Percentiles rank a stretch among this genome's conserved stretches.
phyloP scores from a whole-genome alignment of 1,139 yeast species.

The Kodamaea suecica region DNA sequence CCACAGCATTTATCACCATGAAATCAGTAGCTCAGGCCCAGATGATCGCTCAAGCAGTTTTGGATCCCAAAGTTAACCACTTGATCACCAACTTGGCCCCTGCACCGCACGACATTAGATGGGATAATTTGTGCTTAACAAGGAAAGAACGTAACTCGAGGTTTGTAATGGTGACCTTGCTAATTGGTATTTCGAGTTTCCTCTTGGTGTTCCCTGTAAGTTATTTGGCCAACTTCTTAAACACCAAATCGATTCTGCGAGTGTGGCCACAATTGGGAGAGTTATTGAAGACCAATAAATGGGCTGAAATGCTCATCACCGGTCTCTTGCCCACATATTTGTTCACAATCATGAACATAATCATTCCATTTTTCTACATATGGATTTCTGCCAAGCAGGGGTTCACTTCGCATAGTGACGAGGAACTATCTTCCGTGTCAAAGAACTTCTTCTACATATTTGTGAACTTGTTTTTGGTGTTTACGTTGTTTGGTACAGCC shows the following conservation, averaged over 20 bases:
- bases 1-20: slow-evolving; percentile 78
- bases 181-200: slow-evolving; percentile 62
- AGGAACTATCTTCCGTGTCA: slow-evolving; percentile 68
- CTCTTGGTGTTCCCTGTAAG: slow-evolving; percentile 72
- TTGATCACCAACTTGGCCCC: slow-evolving; percentile 77
- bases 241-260: slow-evolving; percentile 62
- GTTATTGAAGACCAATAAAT: slow-evolving; percentile 52
- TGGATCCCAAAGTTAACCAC: slow-evolving; percentile 75
- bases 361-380: slow-evolving; percentile 66
- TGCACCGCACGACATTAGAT: slow-evolving; percentile 80
- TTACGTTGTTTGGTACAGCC: slow-evolving; percentile 78
- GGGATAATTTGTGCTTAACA: slow-evolving; percentile 71
- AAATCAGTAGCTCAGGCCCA: slow-evolving; percentile 84
- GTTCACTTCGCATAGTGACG: slow-evolving; percentile 70
- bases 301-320: slow-evolving; percentile 64
- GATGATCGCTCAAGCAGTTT: slow-evolving; percentile 83
- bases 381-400: slow-evolving; percentile 70
- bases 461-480: slow-evolving; percentile 72
- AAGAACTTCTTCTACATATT: slow-evolving; percentile 77
- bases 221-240: slow-evolving; percentile 68
- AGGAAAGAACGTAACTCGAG: slow-evolving; percentile 54
- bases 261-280: slow-evolving; percentile 74
- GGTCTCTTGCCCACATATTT: slow-evolving; percentile 77
- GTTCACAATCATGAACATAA: slow-evolving; percentile 64
- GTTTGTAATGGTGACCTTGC: slow-evolving; percentile 58